Evolutionary conservation across 192 early-diverging fungal genomes (phyloP).

Genomic region (Spinellus fusiger): DNA sequence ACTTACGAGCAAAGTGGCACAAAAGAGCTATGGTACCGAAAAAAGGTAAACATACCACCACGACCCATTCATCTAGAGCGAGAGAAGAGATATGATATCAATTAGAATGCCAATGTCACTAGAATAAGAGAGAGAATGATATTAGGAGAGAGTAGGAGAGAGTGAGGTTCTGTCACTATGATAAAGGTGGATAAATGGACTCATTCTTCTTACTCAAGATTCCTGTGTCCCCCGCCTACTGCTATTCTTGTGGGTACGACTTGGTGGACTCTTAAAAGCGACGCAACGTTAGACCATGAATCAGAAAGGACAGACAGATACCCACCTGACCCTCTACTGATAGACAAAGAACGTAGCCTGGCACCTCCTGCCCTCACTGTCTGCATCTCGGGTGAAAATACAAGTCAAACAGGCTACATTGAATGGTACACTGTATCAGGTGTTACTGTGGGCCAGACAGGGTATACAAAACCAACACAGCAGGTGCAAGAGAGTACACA

Average conservation of each 20-base stretch:
- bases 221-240: constrained; percentile 80
- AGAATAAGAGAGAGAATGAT: neutral
- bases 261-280: constrained; percentile 50
- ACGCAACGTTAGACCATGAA: constrained; percentile 10
- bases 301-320: neutral
- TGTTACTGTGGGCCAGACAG: constrained; percentile 22
- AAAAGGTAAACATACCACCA: constrained; percentile 52
- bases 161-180: neutral
- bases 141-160: neutral
- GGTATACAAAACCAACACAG: constrained; percentile 1
- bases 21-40: constrained; percentile 92
- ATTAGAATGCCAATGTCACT: neutral
- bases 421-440: constrained; percentile 48
- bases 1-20: constrained; percentile 80
- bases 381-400: constrained; percentile 51
- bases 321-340: constrained; percentile 7
- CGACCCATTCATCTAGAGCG: neutral
- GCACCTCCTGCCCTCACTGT: constrained; percentile 49
- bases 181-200: too few relatives aligned
- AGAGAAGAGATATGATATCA: neutral
- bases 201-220: too few relatives aligned
- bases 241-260: constrained; percentile 67
- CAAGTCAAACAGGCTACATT: constrained; percentile 44
- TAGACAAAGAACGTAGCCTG: constrained; percentile 18
- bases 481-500: neutral